These are phyloP conservation scores for Cyberlindnera veronae DNA, from an alignment of 805 yeast genomes.

Conservation along the genomic window DNA sequence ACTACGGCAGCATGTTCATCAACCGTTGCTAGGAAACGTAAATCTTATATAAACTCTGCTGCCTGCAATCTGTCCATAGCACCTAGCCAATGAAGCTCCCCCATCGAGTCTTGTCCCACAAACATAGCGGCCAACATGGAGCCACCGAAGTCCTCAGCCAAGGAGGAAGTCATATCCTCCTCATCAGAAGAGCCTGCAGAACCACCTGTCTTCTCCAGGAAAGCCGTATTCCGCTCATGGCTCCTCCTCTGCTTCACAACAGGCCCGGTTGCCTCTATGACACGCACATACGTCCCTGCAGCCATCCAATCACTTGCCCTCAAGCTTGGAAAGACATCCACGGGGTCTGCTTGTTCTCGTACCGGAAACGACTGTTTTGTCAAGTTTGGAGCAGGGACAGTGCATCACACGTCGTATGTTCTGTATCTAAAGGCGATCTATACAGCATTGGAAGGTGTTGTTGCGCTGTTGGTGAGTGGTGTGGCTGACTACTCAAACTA, in stretches of 20 bases:
- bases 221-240: slow-evolving; percentile 30
- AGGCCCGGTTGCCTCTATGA: slow-evolving; percentile 41
- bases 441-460: slow-evolving; percentile 37
- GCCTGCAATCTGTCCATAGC: no score
- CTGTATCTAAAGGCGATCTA: slow-evolving; percentile 36
- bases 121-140: no score
- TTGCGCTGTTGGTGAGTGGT: slow-evolving; percentile 36
- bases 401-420: slow-evolving; percentile 36
- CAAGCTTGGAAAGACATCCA: slow-evolving; percentile 28
- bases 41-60: no score
- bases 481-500: slow-evolving; percentile 39
- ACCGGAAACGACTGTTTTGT: slow-evolving; percentile 39
- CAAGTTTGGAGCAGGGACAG: slow-evolving; percentile 32
- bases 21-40: no score
- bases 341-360: slow-evolving; percentile 27
- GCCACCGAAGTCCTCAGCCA: no score
- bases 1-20: no score
- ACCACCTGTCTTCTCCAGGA: background rate
- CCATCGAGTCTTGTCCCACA: background rate
- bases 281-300: slow-evolving; percentile 39
- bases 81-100: no score
- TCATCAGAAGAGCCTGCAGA: background rate
- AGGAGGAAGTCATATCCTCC: background rate
- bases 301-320: slow-evolving; percentile 36
- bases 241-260: slow-evolving; percentile 37